phyloP scores from a whole-genome alignment of 768 basidiomycete species.

The Zangia roseola region DNA sequence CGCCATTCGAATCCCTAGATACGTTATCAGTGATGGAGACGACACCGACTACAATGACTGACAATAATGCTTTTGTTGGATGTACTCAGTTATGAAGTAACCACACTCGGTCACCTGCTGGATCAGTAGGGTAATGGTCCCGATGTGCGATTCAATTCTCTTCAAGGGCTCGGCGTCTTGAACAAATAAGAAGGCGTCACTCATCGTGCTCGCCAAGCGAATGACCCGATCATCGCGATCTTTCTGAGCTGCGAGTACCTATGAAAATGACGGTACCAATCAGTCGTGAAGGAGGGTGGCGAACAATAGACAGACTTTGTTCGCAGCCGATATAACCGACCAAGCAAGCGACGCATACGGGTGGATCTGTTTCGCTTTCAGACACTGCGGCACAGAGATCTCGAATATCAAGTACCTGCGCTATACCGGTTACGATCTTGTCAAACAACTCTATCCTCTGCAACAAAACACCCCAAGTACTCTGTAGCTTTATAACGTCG shows the following conservation, averaged over 20 bases:
- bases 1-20: background rate
- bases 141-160: background rate
- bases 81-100: background rate
- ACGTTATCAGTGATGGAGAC: background rate
- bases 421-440: background rate
- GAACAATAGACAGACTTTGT: background rate
- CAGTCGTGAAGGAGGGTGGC: background rate
- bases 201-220: background rate
- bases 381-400: background rate
- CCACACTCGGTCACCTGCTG: slow-evolving; percentile 1
- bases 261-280: no score
- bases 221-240: background rate
- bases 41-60: background rate
- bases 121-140: background rate
- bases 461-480: background rate
- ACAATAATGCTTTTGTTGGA: background rate
- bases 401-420: background rate
- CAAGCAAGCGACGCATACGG: background rate
- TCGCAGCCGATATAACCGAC: background rate
- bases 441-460: background rate
- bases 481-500: no score
- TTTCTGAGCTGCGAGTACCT: no score
- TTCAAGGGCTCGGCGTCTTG: no score
- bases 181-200: background rate
- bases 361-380: background rate